A percentile compares a stretch with the other conserved stretches of the same genome.
phyloP scores from a whole-genome alignment of 140 eudicot genomes.

The Cichorium intybus region DNA sequence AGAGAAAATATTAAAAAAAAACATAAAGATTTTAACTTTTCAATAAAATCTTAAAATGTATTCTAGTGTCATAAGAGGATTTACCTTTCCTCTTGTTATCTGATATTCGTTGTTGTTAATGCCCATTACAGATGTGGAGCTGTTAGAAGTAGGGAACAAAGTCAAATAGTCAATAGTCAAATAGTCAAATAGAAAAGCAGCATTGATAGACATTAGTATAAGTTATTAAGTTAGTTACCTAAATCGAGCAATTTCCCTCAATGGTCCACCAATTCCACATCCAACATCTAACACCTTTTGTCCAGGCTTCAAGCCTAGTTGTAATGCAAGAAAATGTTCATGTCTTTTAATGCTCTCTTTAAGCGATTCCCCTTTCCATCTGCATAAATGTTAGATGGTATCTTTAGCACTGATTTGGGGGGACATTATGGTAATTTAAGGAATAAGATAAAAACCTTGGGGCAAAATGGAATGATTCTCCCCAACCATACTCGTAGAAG shows the following conservation, averaged over 20 bases:
- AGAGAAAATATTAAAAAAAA: neutral
- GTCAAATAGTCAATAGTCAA: slow-evolving; percentile 19
- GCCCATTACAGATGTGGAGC: slow-evolving; percentile 74
- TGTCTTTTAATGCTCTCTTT: slow-evolving; percentile 90
- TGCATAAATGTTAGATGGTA: no score
- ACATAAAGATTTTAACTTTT: neutral
- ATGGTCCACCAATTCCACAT: slow-evolving; percentile 97
- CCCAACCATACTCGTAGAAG: no score
- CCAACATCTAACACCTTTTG: slow-evolving; percentile 99
- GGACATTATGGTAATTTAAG: no score
- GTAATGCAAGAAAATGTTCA: slow-evolving; percentile 95
- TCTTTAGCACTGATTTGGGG: no score
- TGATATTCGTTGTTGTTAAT: slow-evolving; percentile 88
- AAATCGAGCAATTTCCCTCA: slow-evolving; percentile 89
- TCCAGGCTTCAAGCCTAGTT: slow-evolving; percentile 84
- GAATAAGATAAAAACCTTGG: no score
- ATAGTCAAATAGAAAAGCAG: neutral
- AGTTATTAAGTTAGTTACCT: slow-evolving; percentile 41
- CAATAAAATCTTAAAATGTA: neutral
- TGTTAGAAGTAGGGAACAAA: slow-evolving; percentile 28
- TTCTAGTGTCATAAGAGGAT: neutral
- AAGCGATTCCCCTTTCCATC: slow-evolving; percentile 97
- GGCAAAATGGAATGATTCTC: no score
- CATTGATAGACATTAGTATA: neutral
- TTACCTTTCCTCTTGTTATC: slow-evolving; percentile 84